phyloP scores from a whole-genome alignment of 2,329 filamentous ascomycete genomes.

The Chrysosporium keratinophilum region DNA sequence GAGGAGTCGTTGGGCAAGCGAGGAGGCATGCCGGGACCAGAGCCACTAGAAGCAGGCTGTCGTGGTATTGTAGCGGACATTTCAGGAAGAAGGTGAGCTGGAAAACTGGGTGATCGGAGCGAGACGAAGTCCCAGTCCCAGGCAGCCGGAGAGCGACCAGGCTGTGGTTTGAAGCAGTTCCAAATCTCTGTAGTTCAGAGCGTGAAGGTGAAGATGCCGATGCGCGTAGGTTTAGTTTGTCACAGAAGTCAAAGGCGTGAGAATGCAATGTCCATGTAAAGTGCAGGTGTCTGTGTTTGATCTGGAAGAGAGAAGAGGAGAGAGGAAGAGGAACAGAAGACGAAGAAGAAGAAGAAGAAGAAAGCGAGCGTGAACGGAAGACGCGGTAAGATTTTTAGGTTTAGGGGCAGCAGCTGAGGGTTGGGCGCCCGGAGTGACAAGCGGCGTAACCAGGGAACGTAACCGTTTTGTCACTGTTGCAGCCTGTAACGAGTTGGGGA shows the following conservation, averaged over 20 bases:
- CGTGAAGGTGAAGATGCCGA: too few species aligned
- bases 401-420: not conserved
- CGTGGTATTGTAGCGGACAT: slow-evolving; percentile 33
- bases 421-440: not conserved
- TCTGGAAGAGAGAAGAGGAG: not conserved
- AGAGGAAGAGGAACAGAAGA: not conserved
- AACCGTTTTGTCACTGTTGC: not conserved
- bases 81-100: slow-evolving; percentile 3
- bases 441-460: slow-evolving; percentile 2
- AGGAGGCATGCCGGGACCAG: slow-evolving; percentile 19
- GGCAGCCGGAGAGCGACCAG: too few species aligned
- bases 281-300: not conserved
- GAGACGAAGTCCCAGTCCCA: too few species aligned
- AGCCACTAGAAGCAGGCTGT: slow-evolving; percentile 22
- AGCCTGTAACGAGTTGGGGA: not conserved
- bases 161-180: too few species aligned
- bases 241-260: not conserved
- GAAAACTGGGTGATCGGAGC: not conserved
- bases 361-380: not conserved
- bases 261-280: not conserved
- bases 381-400: slow-evolving; percentile 1
- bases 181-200: too few species aligned
- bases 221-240: not conserved
- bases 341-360: not conserved
- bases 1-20: slow-evolving; percentile 19